Evolutionary conservation across 352 stramenopile genomes (phyloP).

Genomic region (Hyphochytrium catenoides): DNA sequence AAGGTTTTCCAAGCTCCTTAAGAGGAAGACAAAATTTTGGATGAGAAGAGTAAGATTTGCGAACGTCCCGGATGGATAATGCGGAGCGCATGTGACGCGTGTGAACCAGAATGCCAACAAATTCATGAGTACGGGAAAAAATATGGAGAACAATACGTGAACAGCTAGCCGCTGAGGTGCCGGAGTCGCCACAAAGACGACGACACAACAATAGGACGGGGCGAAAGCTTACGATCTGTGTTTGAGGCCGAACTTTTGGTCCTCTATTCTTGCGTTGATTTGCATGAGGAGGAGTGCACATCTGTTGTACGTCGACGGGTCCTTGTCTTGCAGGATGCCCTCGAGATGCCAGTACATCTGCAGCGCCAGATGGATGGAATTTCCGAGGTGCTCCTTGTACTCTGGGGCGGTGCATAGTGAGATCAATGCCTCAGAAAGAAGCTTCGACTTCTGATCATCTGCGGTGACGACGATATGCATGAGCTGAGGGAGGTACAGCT

Average conservation of each 20-base stretch:
- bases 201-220: too few relatives aligned
- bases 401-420: slow-evolving; percentile 44
- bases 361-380: slow-evolving; percentile 44
- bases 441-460: slow-evolving; percentile 22
- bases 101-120: too few relatives aligned
- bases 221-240: too few relatives aligned
- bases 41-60: too few relatives aligned
- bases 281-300: slow-evolving; percentile 49
- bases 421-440: slow-evolving; percentile 33
- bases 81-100: too few relatives aligned
- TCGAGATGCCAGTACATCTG: slow-evolving; percentile 45
- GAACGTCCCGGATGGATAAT: too few relatives aligned
- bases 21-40: too few relatives aligned
- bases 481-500: slow-evolving; percentile 56
- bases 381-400: slow-evolving; percentile 44
- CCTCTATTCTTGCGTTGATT: slow-evolving; percentile 50
- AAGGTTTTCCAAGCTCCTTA: too few relatives aligned
- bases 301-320: slow-evolving; percentile 39
- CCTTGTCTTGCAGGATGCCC: slow-evolving; percentile 37
- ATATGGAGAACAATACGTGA: too few relatives aligned
- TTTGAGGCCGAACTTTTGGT: slow-evolving; percentile 46
- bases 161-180: too few relatives aligned
- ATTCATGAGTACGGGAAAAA: too few relatives aligned
- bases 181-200: too few relatives aligned
- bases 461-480: slow-evolving; percentile 37